A percentile compares a stretch with the other conserved stretches of the same genome.
Conservation (phyloP, 2,329 filamentous ascomycete genomes). For the Sporothrix curviconia region DNA sequence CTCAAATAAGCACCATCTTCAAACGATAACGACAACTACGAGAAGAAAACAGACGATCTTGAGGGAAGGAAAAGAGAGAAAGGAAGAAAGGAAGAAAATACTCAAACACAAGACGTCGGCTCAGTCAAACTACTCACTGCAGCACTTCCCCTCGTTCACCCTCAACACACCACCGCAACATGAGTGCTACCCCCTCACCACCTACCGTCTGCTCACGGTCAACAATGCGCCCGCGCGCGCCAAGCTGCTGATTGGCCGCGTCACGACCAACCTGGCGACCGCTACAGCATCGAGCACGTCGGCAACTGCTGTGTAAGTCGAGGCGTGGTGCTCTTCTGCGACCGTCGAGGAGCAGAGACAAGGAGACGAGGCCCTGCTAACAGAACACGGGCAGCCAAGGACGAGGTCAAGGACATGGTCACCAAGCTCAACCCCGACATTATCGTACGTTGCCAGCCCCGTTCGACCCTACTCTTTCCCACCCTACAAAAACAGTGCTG, state of each 20-base stretch:
- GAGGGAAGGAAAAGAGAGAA: not conserved
- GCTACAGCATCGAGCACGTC: slow-evolving; percentile 56
- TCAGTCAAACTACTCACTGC: not conserved
- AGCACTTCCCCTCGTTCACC: not conserved
- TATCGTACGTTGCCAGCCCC: slow-evolving; percentile 20
- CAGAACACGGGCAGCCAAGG: no score
- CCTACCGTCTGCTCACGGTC: slow-evolving; percentile 59
- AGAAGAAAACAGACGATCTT: not conserved
- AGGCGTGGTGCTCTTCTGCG: no score
- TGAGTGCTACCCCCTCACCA: not conserved
- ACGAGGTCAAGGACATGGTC: slow-evolving; percentile 40
- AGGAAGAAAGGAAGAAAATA: no score
- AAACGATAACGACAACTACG: not conserved
- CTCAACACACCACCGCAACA: not conserved
- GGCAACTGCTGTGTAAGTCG: slow-evolving; percentile 58
- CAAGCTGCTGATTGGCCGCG: slow-evolving; percentile 52
- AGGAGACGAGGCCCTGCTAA: no score
- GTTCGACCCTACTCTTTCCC: not conserved
- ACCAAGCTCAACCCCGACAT: slow-evolving; percentile 25
- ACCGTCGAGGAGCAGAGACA: no score
- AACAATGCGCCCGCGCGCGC: slow-evolving; percentile 62
- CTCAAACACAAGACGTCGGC: no score
- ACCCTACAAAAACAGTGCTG: slow-evolving; percentile 44
- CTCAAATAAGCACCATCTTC: not conserved
- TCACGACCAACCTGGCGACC: slow-evolving; percentile 55